These are phyloP conservation scores for Penicillium verrucosum DNA, from an alignment of 2,329 filamentous ascomycete species.

Conservation along the genomic window DNA sequence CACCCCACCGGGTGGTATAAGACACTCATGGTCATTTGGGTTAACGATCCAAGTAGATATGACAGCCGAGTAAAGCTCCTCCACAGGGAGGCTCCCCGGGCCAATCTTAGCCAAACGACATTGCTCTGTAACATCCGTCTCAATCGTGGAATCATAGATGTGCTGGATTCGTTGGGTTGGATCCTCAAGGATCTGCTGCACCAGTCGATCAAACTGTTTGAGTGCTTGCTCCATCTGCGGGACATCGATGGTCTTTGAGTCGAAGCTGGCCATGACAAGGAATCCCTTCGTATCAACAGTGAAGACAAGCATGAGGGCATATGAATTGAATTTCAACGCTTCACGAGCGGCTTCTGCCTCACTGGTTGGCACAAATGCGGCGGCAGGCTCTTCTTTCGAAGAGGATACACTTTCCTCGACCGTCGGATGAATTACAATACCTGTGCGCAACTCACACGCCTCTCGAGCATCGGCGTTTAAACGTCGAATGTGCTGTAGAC, in stretches of 20 bases:
- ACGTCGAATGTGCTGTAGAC: conserved; percentile 48
- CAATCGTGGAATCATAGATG: neutral
- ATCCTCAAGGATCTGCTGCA: neutral
- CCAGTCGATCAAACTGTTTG: conserved; percentile 44
- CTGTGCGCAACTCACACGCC: conserved; percentile 38
- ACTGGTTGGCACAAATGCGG: conserved; percentile 54
- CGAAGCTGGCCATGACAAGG: conserved; percentile 62
- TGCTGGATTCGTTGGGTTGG: neutral
- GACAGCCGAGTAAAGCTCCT: neutral
- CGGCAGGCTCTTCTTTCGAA: conserved; percentile 39
- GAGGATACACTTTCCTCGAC: conserved; percentile 9
- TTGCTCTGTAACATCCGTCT: neutral
- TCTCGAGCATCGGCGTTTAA: conserved; percentile 46
- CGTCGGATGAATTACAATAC: conserved; percentile 19
- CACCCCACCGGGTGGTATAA: neutral
- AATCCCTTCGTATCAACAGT: conserved; percentile 57
- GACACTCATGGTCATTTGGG: neutral
- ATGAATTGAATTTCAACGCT: conserved; percentile 54
- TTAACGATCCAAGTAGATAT: conserved; percentile 4
- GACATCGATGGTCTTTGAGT: conserved; percentile 53
- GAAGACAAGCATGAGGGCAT: conserved; percentile 62
- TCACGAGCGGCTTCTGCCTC: conserved; percentile 59
- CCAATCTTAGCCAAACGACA: neutral
- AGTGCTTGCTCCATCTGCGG: conserved; percentile 49
- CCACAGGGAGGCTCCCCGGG: neutral